Evolutionary conservation across 441 rosid genomes (phyloP).

Genomic region (Euphorbia schlechtendalii): DNA sequence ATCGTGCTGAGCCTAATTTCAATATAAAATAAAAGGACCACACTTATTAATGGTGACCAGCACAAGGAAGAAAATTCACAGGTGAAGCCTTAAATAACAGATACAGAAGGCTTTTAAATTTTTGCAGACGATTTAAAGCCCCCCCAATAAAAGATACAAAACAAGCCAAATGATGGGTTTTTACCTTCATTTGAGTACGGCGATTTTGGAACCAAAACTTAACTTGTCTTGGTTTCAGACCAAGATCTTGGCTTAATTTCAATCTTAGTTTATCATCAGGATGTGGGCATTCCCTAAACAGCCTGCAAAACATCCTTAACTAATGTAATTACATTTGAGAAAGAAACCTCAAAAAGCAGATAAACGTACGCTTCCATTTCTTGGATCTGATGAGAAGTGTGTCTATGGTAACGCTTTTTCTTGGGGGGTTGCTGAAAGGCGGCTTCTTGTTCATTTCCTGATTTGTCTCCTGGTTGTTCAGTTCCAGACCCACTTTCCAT

Average conservation of each 20-base stretch:
- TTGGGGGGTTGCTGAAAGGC: slow-evolving; percentile 40
- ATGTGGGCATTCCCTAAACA: slow-evolving; percentile 87
- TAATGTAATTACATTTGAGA: no score
- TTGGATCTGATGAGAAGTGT: slow-evolving; percentile 87
- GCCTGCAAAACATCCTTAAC: slow-evolving; percentile 30
- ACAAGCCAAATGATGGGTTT: not conserved
- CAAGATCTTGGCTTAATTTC: slow-evolving; percentile 78
- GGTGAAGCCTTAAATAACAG: slow-evolving; percentile 34
- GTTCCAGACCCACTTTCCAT: slow-evolving; percentile 74
- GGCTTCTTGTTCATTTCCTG: slow-evolving; percentile 57
- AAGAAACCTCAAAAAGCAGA: no score
- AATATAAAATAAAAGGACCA: not conserved
- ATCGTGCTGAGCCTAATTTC: slow-evolving; percentile 80
- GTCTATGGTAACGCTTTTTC: slow-evolving; percentile 87
- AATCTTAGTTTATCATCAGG: slow-evolving; percentile 91
- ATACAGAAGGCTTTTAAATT: slow-evolving; percentile 24
- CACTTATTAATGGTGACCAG: slow-evolving; percentile 18
- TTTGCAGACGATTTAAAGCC: slow-evolving; percentile 26
- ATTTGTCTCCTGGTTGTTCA: slow-evolving; percentile 42
- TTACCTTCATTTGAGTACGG: slow-evolving; percentile 93
- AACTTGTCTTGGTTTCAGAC: slow-evolving; percentile 90
- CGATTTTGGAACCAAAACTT: slow-evolving; percentile 98
- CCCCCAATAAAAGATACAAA: slow-evolving; percentile 2
- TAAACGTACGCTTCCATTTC: slow-evolving; percentile 81
- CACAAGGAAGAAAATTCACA: slow-evolving; percentile 28